Evolutionary conservation across 2,329 filamentous ascomycete genomes (phyloP).

Genomic region (Venturia oleaginea): DNA sequence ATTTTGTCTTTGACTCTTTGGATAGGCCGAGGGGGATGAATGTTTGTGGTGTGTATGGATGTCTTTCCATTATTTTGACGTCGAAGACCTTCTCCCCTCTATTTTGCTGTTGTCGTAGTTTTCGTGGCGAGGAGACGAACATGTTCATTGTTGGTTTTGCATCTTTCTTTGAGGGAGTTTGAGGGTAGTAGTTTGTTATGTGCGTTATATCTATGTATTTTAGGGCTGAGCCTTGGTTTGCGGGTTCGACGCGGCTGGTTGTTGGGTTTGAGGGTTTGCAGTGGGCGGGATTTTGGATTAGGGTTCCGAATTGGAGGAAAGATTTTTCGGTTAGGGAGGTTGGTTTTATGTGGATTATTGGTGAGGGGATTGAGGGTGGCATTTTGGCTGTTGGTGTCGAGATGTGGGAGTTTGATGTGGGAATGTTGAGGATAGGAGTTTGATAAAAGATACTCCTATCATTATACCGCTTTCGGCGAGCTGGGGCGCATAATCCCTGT

Average conservation of each 20-base stretch:
- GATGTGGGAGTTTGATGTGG: neutral
- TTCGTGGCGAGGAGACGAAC: constrained; percentile 72
- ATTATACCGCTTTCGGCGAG: neutral
- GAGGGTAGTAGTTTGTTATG: constrained; percentile 60
- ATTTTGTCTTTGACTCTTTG: constrained; percentile 43
- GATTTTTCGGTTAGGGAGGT: constrained; percentile 56
- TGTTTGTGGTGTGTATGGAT: constrained; percentile 90
- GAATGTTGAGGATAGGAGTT: neutral
- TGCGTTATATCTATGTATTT: constrained; percentile 78
- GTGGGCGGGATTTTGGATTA: constrained; percentile 65
- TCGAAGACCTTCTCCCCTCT: constrained; percentile 47
- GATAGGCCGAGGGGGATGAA: constrained; percentile 67
- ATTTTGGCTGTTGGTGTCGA: constrained; percentile 18
- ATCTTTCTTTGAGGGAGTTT: constrained; percentile 49
- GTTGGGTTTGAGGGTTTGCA: constrained; percentile 36
- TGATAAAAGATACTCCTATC: neutral
- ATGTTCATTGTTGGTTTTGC: constrained; percentile 67
- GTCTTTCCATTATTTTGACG: constrained; percentile 71
- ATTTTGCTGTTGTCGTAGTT: constrained; percentile 61
- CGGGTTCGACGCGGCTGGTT: constrained; percentile 39
- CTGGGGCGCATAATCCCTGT: neutral
- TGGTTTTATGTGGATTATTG: constrained; percentile 43
- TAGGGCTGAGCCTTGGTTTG: constrained; percentile 81
- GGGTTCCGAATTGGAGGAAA: constrained; percentile 76
- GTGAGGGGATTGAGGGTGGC: constrained; percentile 31